phyloP scores from a whole-genome alignment of 1,139 yeast genomes.

The Pichia sp. region DNA sequence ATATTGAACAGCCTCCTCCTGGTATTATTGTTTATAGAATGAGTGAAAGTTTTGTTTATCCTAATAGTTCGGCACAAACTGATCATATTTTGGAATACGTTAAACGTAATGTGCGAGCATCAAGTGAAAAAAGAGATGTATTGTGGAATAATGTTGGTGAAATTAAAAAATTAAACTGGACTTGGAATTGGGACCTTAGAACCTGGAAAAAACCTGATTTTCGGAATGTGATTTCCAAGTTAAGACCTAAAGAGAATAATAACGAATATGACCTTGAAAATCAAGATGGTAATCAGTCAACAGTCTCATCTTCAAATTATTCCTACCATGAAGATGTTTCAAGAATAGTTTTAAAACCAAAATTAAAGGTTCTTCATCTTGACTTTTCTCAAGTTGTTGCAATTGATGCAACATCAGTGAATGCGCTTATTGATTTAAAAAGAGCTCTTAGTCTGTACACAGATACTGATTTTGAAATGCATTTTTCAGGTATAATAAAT shows the following conservation, averaged over 20 bases:
- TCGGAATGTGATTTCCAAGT: conserved; percentile 3
- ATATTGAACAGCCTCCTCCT: conserved; percentile 75
- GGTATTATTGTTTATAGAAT: conserved; percentile 86
- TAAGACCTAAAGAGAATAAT: neutral
- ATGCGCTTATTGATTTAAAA: conserved; percentile 68
- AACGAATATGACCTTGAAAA: no score
- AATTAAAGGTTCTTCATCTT: conserved; percentile 63
- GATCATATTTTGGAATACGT: conserved; percentile 68
- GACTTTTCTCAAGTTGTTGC: conserved; percentile 76
- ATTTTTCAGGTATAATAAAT: conserved; percentile 75
- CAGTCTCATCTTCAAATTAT: no score
- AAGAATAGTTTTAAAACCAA: conserved; percentile 42
- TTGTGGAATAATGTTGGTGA: conserved; percentile 70
- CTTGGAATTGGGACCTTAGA: conserved; percentile 6
- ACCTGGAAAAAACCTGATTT: neutral
- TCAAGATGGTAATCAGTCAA: no score
- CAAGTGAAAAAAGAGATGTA: conserved; percentile 60
- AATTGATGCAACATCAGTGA: conserved; percentile 74
- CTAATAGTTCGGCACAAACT: conserved; percentile 70
- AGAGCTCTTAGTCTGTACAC: conserved; percentile 69
- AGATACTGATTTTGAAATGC: conserved; percentile 80
- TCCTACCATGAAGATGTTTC: neutral
- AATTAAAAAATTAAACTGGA: conserved; percentile 6
- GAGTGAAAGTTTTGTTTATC: conserved; percentile 72
- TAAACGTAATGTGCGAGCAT: conserved; percentile 55